phyloP scores from a whole-genome alignment of 495 filamentous ascomycete species.

The Podospora anserina region DNA sequence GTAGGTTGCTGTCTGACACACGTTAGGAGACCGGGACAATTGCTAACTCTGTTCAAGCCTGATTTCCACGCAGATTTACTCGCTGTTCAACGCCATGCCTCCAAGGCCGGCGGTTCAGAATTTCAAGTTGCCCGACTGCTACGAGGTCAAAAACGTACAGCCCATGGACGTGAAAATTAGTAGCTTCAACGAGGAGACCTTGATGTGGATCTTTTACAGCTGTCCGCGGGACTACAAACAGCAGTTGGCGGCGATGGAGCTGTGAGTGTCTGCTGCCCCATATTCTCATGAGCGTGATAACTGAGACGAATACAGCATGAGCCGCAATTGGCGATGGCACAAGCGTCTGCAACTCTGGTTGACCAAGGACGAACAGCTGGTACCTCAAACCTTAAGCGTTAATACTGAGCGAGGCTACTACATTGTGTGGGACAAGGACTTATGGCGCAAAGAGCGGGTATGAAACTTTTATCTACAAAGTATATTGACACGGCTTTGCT shows the following conservation, averaged over 20 bases:
- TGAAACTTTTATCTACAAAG: slow-evolving; percentile 29
- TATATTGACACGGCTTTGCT: slow-evolving; percentile 1
- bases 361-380: slow-evolving; percentile 76
- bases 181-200: slow-evolving; percentile 83
- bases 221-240: slow-evolving; percentile 81
- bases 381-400: slow-evolving; percentile 62
- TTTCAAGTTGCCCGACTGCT: slow-evolving; percentile 76
- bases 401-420: slow-evolving; percentile 83
- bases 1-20: slow-evolving; percentile 46
- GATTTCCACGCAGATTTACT: slow-evolving; percentile 51
- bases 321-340: slow-evolving; percentile 90
- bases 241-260: slow-evolving; percentile 75
- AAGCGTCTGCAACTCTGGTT: slow-evolving; percentile 86
- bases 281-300: slow-evolving; percentile 1
- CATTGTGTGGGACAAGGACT: slow-evolving; percentile 78
- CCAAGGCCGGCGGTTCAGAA: slow-evolving; percentile 73
- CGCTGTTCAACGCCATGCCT: slow-evolving; percentile 67
- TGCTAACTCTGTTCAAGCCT: slow-evolving; percentile 24
- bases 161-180: slow-evolving; percentile 71
- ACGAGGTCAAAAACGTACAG: slow-evolving; percentile 83
- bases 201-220: slow-evolving; percentile 95
- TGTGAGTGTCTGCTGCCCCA: slow-evolving; percentile 47
- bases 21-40: not conserved
- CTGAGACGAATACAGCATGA: slow-evolving; percentile 32
- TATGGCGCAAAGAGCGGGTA: slow-evolving; percentile 81